A percentile compares a stretch with the other conserved stretches of the same genome.
Conservation (phyloP, 768 basidiomycete genomes). For the Collybia sp. region DNA sequence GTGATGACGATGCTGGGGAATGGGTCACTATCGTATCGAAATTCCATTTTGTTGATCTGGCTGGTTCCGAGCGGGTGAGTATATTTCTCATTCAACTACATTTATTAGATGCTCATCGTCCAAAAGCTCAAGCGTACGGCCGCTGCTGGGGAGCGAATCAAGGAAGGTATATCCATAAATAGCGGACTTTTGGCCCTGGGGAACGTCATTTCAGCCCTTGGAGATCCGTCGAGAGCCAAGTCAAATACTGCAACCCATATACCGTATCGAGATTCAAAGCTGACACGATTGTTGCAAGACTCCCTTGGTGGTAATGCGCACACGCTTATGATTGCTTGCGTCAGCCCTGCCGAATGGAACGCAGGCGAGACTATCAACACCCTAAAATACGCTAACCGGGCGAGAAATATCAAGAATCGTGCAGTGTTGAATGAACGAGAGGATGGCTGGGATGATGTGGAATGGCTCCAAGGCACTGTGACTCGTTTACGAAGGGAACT, state of each 20-base stretch:
- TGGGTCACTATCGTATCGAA: constrained; percentile 92
- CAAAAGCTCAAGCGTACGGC: constrained; percentile 89
- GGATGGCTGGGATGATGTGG: constrained; percentile 98
- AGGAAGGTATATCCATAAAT: constrained; percentile 99
- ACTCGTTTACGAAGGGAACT: constrained; percentile 84
- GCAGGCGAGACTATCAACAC: constrained; percentile 91
- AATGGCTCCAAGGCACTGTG: constrained; percentile 90
- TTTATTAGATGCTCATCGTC: constrained; percentile 11
- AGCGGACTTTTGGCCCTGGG: constrained; percentile 93
- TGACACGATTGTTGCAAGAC: constrained; percentile 93
- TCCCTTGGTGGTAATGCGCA: constrained; percentile 97
- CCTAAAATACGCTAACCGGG: constrained; percentile 95
- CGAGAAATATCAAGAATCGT: constrained; percentile 94
- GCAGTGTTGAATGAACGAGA: constrained; percentile 91
- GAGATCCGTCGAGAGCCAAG: constrained; percentile 86
- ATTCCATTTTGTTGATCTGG: constrained; percentile 98
- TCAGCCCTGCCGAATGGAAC: constrained; percentile 95
- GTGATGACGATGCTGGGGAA: constrained; percentile 67
- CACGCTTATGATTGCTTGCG: constrained; percentile 98
- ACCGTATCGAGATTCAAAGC: constrained; percentile 97
- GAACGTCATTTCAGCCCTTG: constrained; percentile 97
- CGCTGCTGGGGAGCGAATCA: constrained; percentile 93
- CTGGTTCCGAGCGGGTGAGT: constrained; percentile 90
- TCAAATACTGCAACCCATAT: constrained; percentile 83
- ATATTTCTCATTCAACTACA: constrained; percentile 1